A percentile compares a stretch with the other conserved stretches of the same genome.
These are phyloP conservation scores for Alnus rubra DNA, from an alignment of 306 rosid genomes.

Conservation along the genomic window DNA sequence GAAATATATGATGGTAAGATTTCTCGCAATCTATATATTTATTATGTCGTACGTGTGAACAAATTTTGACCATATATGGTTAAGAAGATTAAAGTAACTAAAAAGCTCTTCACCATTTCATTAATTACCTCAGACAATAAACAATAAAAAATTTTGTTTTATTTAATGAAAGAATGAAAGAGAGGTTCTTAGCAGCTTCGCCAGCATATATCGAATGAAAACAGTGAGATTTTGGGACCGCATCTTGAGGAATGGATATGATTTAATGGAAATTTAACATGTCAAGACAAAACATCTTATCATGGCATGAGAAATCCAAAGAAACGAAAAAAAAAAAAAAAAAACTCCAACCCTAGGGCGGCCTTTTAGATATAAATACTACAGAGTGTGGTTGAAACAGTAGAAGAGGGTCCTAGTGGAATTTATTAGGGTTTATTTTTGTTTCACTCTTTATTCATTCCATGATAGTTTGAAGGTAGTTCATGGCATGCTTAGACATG, in stretches of 20 bases:
- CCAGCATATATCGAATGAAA: constrained; percentile 48
- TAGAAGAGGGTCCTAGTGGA: constrained; percentile 43
- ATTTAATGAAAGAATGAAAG: constrained; percentile 23
- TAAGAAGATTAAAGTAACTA: constrained; percentile 9
- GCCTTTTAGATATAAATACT: constrained; percentile 44
- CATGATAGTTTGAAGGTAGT: constrained; percentile 43
- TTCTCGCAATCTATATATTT: background rate
- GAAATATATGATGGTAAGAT: too few relatives aligned
- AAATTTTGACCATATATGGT: background rate
- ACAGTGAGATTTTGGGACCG: constrained; percentile 37
- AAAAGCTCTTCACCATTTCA: constrained; percentile 15
- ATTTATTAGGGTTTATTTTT: constrained; percentile 33
- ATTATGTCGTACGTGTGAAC: background rate
- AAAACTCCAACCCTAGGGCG: background rate
- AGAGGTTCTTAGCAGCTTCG: constrained; percentile 42
- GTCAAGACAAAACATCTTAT: constrained; percentile 67
- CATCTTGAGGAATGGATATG: constrained; percentile 44
- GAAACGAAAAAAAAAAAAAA: background rate
- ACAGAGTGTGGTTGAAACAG: constrained; percentile 34
- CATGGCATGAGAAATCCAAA: constrained; percentile 38
- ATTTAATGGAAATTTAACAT: constrained; percentile 51
- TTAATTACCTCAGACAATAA: constrained; percentile 25
- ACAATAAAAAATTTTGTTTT: constrained; percentile 23
- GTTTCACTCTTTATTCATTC: constrained; percentile 17
- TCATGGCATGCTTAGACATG: constrained; percentile 88